A percentile compares a stretch with the other conserved stretches of the same genome.
Evolutionary conservation across 202 grass and related monocot species (phyloP).

Genomic region (Thinopyrum obtusiflorum): DNA sequence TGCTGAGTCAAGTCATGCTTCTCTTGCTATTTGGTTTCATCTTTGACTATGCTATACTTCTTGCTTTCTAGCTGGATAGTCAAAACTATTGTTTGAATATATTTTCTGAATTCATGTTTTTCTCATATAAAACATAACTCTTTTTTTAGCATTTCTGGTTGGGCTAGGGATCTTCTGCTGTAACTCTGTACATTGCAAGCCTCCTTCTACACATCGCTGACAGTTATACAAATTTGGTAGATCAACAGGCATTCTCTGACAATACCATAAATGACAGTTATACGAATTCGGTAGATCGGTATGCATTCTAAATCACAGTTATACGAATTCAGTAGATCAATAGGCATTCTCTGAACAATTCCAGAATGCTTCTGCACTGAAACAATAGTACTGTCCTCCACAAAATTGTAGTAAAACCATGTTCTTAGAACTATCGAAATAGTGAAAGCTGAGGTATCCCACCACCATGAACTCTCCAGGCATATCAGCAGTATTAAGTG

Average conservation of each 20-base stretch:
- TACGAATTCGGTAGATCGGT: not conserved
- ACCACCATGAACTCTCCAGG: not conserved
- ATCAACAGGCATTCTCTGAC: not conserved
- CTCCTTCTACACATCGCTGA: not conserved
- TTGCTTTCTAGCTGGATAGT: not conserved
- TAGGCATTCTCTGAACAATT: not conserved
- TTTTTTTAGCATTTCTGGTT: not conserved
- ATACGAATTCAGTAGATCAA: not conserved
- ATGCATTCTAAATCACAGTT: not conserved
- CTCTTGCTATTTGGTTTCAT: not conserved
- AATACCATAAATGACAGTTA: too few species aligned
- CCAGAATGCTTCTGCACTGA: not conserved
- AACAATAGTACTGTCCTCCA: not conserved
- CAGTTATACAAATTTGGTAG: not conserved
- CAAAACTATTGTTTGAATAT: conserved; percentile 9
- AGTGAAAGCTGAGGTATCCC: not conserved
- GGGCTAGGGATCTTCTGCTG: not conserved
- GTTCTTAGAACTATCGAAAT: not conserved
- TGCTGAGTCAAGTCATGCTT: not conserved
- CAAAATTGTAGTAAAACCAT: not conserved
- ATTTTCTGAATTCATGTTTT: not conserved
- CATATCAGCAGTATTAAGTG: not conserved
- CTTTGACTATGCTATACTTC: not conserved
- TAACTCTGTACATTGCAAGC: conserved; percentile 7
- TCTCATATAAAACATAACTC: not conserved